phyloP scores from a whole-genome alignment of 1,284 basidiomycete species.

The Heterobasidion parviporum region DNA sequence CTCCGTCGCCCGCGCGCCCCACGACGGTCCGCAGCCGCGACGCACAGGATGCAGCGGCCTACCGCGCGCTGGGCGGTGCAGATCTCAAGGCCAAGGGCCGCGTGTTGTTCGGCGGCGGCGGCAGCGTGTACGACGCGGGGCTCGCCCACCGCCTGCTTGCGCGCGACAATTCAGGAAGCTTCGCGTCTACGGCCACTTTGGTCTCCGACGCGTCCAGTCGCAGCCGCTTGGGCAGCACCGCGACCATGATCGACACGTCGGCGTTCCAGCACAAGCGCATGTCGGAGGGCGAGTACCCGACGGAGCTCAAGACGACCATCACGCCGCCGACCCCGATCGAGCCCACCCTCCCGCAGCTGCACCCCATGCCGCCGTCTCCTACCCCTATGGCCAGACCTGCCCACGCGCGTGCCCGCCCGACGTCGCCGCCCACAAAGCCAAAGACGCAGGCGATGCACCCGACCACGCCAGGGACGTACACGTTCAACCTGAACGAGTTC shows the following conservation, averaged over 20 bases:
- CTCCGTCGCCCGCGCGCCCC: slow-evolving; percentile 67
- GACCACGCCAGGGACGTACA: slow-evolving; percentile 29
- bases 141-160: slow-evolving; percentile 15
- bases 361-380: slow-evolving; percentile 24
- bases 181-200: slow-evolving; percentile 19
- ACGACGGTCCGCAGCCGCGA: slow-evolving; percentile 37
- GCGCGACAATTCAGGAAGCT: slow-evolving; percentile 22
- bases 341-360: slow-evolving; percentile 16
- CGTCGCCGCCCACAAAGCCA: slow-evolving; percentile 5
- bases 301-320: slow-evolving; percentile 15
- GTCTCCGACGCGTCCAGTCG: slow-evolving; percentile 13
- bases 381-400: slow-evolving; percentile 7
- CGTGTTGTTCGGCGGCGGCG: slow-evolving; percentile 47
- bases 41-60: slow-evolving; percentile 43
- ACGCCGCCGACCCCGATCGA: slow-evolving; percentile 31
- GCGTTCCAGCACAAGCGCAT: not conserved
- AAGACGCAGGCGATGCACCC: slow-evolving; percentile 21
- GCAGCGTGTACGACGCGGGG: slow-evolving; percentile 2
- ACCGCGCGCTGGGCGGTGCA: slow-evolving; percentile 39
- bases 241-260: not conserved
- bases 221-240: not conserved
- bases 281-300: slow-evolving; percentile 3
- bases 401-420: slow-evolving; percentile 7
- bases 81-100: slow-evolving; percentile 54
- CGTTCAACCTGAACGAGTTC: slow-evolving; percentile 64